phyloP scores from a whole-genome alignment of 345 rosid genomes.

The Euphorbia lathyris region DNA sequence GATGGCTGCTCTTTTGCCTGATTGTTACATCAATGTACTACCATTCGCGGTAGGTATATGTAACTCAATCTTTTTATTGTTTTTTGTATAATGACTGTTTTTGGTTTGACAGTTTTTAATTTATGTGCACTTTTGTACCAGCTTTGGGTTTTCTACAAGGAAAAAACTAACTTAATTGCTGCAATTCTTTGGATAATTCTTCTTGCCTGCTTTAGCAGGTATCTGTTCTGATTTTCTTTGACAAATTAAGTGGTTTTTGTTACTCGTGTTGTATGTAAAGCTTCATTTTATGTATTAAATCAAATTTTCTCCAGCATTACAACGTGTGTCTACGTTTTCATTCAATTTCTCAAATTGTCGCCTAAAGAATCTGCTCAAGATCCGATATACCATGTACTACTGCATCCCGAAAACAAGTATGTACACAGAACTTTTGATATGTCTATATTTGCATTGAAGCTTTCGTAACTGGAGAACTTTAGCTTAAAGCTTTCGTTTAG shows the following conservation, averaged over 20 bases:
- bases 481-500: not conserved
- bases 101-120: not conserved
- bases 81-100: too few relatives aligned
- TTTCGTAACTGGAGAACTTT: not conserved
- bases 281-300: not conserved
- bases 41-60: conserved; percentile 65
- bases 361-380: conserved; percentile 62
- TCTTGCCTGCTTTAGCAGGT: conserved; percentile 75
- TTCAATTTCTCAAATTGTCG: conserved; percentile 65
- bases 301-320: conserved; percentile 42
- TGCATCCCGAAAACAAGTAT: conserved; percentile 48
- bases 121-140: conserved; percentile 14
- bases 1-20: conserved; percentile 68
- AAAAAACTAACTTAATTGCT: conserved; percentile 37
- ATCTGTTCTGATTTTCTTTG: not conserved
- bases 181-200: conserved; percentile 56
- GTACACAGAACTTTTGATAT: conserved; percentile 24
- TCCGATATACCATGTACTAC: conserved; percentile 62
- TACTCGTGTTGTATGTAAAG: too few relatives aligned
- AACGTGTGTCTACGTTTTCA: conserved; percentile 52
- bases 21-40: conserved; percentile 56
- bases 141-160: conserved; percentile 83
- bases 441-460: not conserved
- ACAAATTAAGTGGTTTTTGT: too few relatives aligned
- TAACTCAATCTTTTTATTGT: too few relatives aligned